Evolutionary conservation across 495 filamentous ascomycete species (phyloP), one percentile per base, ranked within the genome.

Genomic region (Hypoxylon fuscum): DNA sequence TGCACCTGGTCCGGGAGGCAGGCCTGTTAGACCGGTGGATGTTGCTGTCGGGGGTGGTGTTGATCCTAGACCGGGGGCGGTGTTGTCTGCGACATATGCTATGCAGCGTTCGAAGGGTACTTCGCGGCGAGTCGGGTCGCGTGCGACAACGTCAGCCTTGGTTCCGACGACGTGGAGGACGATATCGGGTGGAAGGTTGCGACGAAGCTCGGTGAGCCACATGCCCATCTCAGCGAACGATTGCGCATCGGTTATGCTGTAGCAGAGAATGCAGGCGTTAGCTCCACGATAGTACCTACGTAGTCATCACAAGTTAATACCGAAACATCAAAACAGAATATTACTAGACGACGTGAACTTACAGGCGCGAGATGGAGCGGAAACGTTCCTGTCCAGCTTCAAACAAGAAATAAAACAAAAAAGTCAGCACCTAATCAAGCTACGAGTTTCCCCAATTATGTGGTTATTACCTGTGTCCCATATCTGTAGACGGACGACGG

Each of bases 91-190:
- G 15, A 97, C 92, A 72, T 97, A 98, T 8, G 90, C 91, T 68
- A 97, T 96, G 64, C 93, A 97, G 32, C 89, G 81, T 74, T 98
- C 94, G 70, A 97, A 98, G 11, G 93, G 91, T 1, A 98, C 91
- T 64, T 91, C 84, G 34, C 95, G 85, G 40, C 79, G 76, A 3
- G 79, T 75, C 2, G 95, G 95, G 50, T 97, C 90, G 29, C 85
- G 76, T 6, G 91, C 88, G 20, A 97, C 93, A 21, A 97, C 83
- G 73, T 98, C 95, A 53, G 88, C 88, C 72, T 98, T 98, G 3
- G 95, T 97, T 44, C 95, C 95, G 1, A 97, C 95, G 31, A 98
- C 90, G 69, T 98, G 95, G 7, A 98, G 84, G n/a, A 98, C 89
- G 22, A 96, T 83, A 56, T 92, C 90, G 47, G 79, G 55, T 38